Evolutionary conservation across 2,329 filamentous ascomycete genomes (phyloP).

Genomic region (Sclerotinia borealis): DNA sequence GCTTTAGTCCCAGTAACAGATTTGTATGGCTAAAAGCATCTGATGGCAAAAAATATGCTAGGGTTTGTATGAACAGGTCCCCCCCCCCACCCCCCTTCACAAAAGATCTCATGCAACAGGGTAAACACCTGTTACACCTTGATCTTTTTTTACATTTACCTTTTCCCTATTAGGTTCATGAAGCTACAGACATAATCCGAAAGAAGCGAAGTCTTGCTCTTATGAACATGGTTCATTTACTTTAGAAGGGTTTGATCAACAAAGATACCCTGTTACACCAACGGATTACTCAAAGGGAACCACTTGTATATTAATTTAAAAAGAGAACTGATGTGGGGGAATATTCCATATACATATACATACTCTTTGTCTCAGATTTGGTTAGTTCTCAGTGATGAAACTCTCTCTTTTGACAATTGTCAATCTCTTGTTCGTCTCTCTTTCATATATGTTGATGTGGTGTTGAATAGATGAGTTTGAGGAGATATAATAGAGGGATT

Average conservation of each 20-base stretch:
- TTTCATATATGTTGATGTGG: background rate
- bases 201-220: background rate
- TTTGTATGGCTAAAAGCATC: background rate
- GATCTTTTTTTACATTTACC: background rate
- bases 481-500: background rate
- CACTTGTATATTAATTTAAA: background rate
- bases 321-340: background rate
- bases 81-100: no score
- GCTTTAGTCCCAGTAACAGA: background rate
- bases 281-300: background rate
- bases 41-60: no score
- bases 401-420: no score
- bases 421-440: background rate
- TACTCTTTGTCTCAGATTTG: background rate
- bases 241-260: slow-evolving; percentile 2
- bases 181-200: background rate
- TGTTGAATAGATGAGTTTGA: background rate
- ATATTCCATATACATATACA: background rate
- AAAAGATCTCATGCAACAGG: background rate
- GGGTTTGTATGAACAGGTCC: background rate
- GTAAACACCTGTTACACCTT: no score
- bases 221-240: background rate
- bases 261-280: background rate
- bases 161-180: background rate
- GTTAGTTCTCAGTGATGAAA: background rate